Percentiles rank a stretch among this genome's conserved stretches.
Conservation (phyloP, 1,284 basidiomycete genomes). For the Cutaneotrichosporon spelunceum region DNA sequence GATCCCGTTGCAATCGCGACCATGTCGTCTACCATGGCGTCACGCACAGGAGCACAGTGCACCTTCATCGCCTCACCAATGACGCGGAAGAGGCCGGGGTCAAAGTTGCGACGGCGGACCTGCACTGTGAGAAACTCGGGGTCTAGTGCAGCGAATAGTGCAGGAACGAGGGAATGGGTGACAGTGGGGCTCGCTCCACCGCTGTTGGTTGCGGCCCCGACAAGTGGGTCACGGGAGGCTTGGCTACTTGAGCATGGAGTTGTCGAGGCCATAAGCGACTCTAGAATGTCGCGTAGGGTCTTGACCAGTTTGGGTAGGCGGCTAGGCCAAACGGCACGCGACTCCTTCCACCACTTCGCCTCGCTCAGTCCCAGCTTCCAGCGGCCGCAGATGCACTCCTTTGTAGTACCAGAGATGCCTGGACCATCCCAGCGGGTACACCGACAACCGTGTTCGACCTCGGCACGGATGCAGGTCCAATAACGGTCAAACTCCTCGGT, state of each 20-base stretch:
- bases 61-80: constrained; percentile 79
- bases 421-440: constrained; percentile 68
- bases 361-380: constrained; percentile 41
- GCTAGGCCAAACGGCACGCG: constrained; percentile 62
- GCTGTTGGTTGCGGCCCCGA: neutral
- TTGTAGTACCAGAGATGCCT: constrained; percentile 50
- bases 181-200: constrained; percentile 56
- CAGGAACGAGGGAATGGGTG: constrained; percentile 50
- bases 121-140: constrained; percentile 71
- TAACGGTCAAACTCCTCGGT: constrained; percentile 69
- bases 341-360: constrained; percentile 51
- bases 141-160: constrained; percentile 54
- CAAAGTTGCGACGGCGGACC: constrained; percentile 71
- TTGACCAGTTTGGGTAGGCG: constrained; percentile 63
- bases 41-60: constrained; percentile 90
- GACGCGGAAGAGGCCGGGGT: constrained; percentile 71
- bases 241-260: constrained; percentile 45
- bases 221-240: constrained; percentile 30
- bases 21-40: constrained; percentile 79
- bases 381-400: constrained; percentile 61
- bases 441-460: constrained; percentile 76
- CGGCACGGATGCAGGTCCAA: constrained; percentile 75
- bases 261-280: constrained; percentile 65
- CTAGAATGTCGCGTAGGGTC: constrained; percentile 76
- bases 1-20: constrained; percentile 60